Conservation (phyloP, 2,329 filamentous ascomycete species). For the Penicillium glabrum region DNA sequence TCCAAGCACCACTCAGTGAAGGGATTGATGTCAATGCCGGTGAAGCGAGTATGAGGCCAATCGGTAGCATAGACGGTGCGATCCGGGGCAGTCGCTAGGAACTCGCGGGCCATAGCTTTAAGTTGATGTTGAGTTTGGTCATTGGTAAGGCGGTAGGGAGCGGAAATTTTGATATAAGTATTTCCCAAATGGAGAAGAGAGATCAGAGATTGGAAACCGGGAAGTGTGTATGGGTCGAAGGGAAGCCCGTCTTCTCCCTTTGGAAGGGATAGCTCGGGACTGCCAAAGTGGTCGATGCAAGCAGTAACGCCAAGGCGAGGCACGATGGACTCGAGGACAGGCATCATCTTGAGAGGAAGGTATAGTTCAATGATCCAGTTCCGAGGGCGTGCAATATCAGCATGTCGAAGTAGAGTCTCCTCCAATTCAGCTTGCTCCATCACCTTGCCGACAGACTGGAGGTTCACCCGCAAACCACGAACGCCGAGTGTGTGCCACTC, state of each 20-base stretch:
- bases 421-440: slow-evolving; percentile 45
- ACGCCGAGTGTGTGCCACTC: slow-evolving; percentile 60
- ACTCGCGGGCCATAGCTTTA: slow-evolving; percentile 50
- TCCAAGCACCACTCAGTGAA: slow-evolving; percentile 56
- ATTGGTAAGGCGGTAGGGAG: slow-evolving; percentile 56
- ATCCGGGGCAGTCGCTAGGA: slow-evolving; percentile 47
- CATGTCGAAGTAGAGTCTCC: slow-evolving; percentile 48
- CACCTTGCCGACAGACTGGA: slow-evolving; percentile 53
- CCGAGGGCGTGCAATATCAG: slow-evolving; percentile 50
- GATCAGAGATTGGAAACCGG: slow-evolving; percentile 52
- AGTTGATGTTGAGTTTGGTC: slow-evolving; percentile 47
- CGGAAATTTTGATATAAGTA: slow-evolving; percentile 61
- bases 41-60: slow-evolving; percentile 65
- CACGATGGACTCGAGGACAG: slow-evolving; percentile 51
- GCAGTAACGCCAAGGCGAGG: slow-evolving; percentile 52
- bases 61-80: slow-evolving; percentile 61
- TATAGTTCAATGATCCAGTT: slow-evolving; percentile 62
- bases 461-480: slow-evolving; percentile 60
- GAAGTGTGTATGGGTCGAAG: slow-evolving; percentile 47
- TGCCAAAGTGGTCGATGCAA: slow-evolving; percentile 62
- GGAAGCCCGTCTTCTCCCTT: slow-evolving; percentile 12
- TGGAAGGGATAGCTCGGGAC: slow-evolving; percentile 40
- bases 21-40: slow-evolving; percentile 55
- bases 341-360: slow-evolving; percentile 53
- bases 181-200: slow-evolving; percentile 48